These are phyloP conservation scores for Eutrema salsugineum DNA, from an alignment of 441 rosid genomes.

Conservation along the genomic window DNA sequence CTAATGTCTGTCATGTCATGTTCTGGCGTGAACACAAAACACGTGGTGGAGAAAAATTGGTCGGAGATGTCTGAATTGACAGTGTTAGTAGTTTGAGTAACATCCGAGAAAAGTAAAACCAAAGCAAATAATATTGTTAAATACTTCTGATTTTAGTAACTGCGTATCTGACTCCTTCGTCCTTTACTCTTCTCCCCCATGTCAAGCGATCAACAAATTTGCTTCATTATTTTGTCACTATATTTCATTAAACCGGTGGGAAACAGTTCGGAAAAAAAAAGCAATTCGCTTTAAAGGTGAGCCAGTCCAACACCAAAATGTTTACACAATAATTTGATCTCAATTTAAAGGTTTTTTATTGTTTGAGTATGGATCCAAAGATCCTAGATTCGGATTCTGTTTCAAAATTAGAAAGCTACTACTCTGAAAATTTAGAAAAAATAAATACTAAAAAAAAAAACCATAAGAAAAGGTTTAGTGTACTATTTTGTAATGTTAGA, in stretches of 20 bases:
- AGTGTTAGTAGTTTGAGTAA: slow-evolving; percentile 25
- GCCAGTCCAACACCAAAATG: not conserved
- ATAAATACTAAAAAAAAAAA: too few relatives aligned
- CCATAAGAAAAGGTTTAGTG: too few relatives aligned
- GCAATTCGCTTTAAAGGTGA: too few relatives aligned
- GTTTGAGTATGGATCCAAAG: not conserved
- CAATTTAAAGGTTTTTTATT: not conserved
- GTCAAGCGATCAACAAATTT: not conserved
- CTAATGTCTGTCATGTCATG: slow-evolving; percentile 1
- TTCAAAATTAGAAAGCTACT: not conserved
- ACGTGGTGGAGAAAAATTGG: slow-evolving; percentile 18
- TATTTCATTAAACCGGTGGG: not conserved
- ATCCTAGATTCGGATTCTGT: not conserved
- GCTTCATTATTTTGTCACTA: too few relatives aligned
- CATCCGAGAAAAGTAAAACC: slow-evolving; percentile 11
- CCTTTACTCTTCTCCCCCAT: not conserved
- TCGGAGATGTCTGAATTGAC: slow-evolving; percentile 14
- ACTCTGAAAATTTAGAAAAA: too few relatives aligned
- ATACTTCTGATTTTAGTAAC: not conserved
- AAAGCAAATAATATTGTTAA: slow-evolving; percentile 16
- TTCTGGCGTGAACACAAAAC: slow-evolving; percentile 4
- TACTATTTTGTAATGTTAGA: too few relatives aligned
- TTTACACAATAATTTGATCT: not conserved
- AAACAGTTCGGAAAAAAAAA: too few relatives aligned
- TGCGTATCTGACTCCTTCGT: not conserved